Evolutionary conservation across 805 yeast species (phyloP), one percentile per base, ranked within the genome.

Genomic region (Kurtzmaniella fragi): DNA sequence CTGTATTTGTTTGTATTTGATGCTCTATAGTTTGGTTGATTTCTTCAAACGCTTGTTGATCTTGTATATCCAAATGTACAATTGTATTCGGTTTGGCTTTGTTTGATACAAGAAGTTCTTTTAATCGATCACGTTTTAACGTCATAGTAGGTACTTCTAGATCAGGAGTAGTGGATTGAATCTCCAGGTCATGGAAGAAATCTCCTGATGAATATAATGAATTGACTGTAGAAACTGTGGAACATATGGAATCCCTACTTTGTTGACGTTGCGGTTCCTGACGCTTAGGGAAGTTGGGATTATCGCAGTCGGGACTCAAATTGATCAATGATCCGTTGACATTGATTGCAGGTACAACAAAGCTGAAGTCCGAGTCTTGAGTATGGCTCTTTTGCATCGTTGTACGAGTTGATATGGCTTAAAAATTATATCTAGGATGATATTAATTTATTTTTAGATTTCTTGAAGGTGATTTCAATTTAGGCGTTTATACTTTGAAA

Each of bases 1-100:
- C 31, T 5, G 42, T 30, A 4, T 40, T 27, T 25, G 27, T 27
- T 37, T 41, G 42, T 27, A 29, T 32, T 5, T 32, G 27, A n/a
- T 31, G 23, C 12, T 31, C 28, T 12, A 44, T 23, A 9, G 9
- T 17, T 9, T 35, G 17, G 17, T 31, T 37, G 23, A 37, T 32
- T 23, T 35, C 27, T 8, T 23, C 30, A 17, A 32, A 35, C 27
- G 38, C 36, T 2, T 28, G 27, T 23, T 43, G 42, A 4, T 42
- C 32, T 12, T 35, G 32, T 11, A 17, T 11, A 12, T 32, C 28
- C 12, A 28, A n/a, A 27, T 26, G 27, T 16, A 23, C 15, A n/a
- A 17, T 11, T 5, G 8, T 17, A 11, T n/a, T 10, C 5, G 31
- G 9, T 23, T 36, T 29, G 13, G 12, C 29, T 23, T 28, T 37